These are phyloP conservation scores for Clathrospora elynae DNA, from an alignment of 2,329 filamentous ascomycete species.

Conservation along the genomic window DNA sequence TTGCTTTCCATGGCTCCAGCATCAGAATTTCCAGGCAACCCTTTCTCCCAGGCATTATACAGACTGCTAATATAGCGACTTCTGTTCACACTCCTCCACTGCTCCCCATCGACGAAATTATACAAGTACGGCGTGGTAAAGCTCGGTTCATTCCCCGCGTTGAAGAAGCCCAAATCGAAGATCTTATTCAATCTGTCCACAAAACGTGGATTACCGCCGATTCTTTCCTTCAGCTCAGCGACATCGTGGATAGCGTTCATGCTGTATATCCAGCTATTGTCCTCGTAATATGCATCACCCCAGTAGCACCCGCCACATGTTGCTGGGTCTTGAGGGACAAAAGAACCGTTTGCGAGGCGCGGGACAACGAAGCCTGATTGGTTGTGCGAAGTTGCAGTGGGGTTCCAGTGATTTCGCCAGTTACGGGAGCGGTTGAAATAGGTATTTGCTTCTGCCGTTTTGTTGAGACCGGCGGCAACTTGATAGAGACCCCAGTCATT, in stretches of 20 bases:
- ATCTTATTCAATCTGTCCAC: constrained; percentile 64
- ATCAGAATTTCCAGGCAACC: constrained; percentile 72
- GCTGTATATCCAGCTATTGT: constrained; percentile 67
- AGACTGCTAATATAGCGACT: constrained; percentile 64
- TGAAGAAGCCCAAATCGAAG: constrained; percentile 63
- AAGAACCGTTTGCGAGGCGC: constrained; percentile 56
- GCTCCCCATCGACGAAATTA: constrained; percentile 65
- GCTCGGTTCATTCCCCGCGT: constrained; percentile 70
- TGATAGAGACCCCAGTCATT: constrained; percentile 73
- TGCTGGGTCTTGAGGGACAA: constrained; percentile 57
- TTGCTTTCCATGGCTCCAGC: constrained; percentile 75
- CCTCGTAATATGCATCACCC: constrained; percentile 66
- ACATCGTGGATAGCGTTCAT: constrained; percentile 73
- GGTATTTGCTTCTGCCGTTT: constrained; percentile 57
- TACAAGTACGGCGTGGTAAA: constrained; percentile 73
- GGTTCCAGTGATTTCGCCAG: constrained; percentile 76
- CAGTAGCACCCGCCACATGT: constrained; percentile 69
- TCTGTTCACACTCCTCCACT: constrained; percentile 64
- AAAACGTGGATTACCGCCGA: constrained; percentile 63
- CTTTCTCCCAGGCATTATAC: constrained; percentile 59
- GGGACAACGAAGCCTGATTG: constrained; percentile 72
- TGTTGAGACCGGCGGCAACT: constrained; percentile 64
- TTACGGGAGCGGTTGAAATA: constrained; percentile 69
- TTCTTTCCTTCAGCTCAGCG: constrained; percentile 57
- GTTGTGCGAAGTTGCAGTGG: constrained; percentile 60